phyloP scores from a whole-genome alignment of 768 basidiomycete genomes.

The Panaeolus papilionaceus region DNA sequence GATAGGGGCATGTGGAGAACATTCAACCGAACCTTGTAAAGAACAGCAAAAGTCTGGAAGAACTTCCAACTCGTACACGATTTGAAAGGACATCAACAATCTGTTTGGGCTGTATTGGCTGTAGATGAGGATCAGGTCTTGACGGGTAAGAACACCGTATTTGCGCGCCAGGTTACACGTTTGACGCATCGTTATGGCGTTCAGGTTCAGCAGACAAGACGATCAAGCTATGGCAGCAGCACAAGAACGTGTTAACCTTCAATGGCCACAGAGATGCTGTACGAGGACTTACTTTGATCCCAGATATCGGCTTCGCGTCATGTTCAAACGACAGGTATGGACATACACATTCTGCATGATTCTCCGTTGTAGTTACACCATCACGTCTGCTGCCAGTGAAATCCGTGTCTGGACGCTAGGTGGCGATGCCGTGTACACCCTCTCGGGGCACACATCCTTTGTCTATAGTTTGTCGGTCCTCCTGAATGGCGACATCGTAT shows the following conservation, averaged over 20 bases:
- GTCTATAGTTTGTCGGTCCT: constrained; percentile 90
- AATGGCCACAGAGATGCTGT: constrained; percentile 93
- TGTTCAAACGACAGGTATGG: constrained; percentile 92
- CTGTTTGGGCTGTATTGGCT: constrained; percentile 92
- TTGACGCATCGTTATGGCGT: constrained; percentile 11
- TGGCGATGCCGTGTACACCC: constrained; percentile 74
- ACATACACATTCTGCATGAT: background rate
- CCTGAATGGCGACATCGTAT: constrained; percentile 82
- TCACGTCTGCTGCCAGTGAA: constrained; percentile 59
- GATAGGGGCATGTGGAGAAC: constrained; percentile 5
- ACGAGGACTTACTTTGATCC: constrained; percentile 79
- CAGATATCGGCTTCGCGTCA: constrained; percentile 92
- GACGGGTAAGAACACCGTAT: constrained; percentile 66
- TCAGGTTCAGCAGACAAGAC: constrained; percentile 93
- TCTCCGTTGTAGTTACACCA: background rate
- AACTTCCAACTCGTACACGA: constrained; percentile 74
- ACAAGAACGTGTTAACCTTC: constrained; percentile 78
- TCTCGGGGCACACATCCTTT: constrained; percentile 97
- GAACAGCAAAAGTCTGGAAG: constrained; percentile 95
- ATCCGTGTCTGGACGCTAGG: constrained; percentile 92
- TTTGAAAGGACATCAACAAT: constrained; percentile 85
- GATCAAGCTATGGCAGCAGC: constrained; percentile 86
- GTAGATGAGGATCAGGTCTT: constrained; percentile 78
- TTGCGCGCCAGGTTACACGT: background rate
- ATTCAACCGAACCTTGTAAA: constrained; percentile 35